Conservation (phyloP, 129 eudicot genomes). For the Pittosporum tobira region DNA sequence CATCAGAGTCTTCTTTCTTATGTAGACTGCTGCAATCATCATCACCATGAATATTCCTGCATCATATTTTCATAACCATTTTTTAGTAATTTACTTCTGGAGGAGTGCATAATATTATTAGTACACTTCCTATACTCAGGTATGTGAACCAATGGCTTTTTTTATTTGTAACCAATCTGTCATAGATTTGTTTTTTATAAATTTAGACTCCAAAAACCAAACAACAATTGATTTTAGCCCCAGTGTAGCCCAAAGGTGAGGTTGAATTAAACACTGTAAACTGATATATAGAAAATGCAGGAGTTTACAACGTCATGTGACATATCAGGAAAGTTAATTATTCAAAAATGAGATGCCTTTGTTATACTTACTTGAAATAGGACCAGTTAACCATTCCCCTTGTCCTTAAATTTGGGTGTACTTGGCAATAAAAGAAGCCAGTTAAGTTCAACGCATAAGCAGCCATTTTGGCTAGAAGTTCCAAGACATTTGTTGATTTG, state of each 20-base stretch:
- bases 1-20: constrained; percentile 19
- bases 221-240: neutral
- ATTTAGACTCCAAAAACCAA: too few species aligned
- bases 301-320: neutral
- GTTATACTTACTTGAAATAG: constrained; percentile 28
- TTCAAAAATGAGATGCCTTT: too few species aligned
- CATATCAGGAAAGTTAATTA: neutral
- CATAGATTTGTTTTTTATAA: neutral
- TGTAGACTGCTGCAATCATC: constrained; percentile 19
- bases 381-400: constrained; percentile 22
- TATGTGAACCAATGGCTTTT: neutral
- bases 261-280: neutral
- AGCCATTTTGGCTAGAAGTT: constrained; percentile 67
- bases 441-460: constrained; percentile 69
- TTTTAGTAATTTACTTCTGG: neutral
- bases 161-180: neutral
- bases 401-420: constrained; percentile 37
- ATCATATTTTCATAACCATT: constrained; percentile 11
- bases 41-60: constrained; percentile 38
- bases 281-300: neutral
- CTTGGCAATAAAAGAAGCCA: constrained; percentile 71
- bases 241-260: neutral
- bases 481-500: constrained; percentile 63
- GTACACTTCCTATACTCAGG: too few species aligned
- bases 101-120: too few species aligned